A percentile compares a stretch with the other conserved stretches of the same genome.
Conservation (phyloP, 495 filamentous ascomycete species). For the Lindgomyces ingoldianus region DNA sequence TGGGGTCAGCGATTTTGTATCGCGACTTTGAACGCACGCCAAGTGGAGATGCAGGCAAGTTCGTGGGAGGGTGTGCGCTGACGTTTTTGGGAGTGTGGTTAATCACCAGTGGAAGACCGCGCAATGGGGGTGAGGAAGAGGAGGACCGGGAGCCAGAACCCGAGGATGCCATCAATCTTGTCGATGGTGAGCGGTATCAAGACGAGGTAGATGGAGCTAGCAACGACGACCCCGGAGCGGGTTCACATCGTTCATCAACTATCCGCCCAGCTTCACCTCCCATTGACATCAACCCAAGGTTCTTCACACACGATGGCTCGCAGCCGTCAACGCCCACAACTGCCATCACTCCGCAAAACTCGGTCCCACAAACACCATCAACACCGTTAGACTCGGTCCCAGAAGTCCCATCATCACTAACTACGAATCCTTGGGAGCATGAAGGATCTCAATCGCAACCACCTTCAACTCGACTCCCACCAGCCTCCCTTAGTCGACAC, state of each 20-base stretch:
- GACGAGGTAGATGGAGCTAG: conserved; percentile 27
- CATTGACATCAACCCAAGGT: conserved; percentile 5
- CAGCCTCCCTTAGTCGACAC: conserved; percentile 14
- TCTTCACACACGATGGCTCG: neutral
- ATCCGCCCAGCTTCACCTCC: conserved; percentile 26
- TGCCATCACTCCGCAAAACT: neutral
- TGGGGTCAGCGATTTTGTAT: conserved; percentile 89
- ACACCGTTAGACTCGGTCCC: neutral
- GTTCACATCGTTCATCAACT: conserved; percentile 21
- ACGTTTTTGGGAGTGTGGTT: conserved; percentile 95
- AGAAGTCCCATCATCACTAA: conserved; percentile 15
- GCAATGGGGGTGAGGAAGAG: conserved; percentile 54
- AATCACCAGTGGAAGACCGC: conserved; percentile 72
- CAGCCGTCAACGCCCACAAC: conserved; percentile 16
- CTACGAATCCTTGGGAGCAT: conserved; percentile 24
- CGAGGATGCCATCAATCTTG: conserved; percentile 35
- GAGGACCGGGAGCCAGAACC: conserved; percentile 48
- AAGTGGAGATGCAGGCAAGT: conserved; percentile 69
- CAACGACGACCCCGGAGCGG: conserved; percentile 5
- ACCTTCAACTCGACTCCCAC: conserved; percentile 3
- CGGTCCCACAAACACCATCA: neutral
- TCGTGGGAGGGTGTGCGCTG: conserved; percentile 81
- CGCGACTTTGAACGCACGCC: conserved; percentile 86
- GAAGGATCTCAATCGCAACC: neutral
- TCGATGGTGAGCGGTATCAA: conserved; percentile 34